Evolutionary conservation across 306 rosid species (phyloP), one percentile per base, ranked within the genome.

Genomic region (Pterocarpus santalinus): DNA sequence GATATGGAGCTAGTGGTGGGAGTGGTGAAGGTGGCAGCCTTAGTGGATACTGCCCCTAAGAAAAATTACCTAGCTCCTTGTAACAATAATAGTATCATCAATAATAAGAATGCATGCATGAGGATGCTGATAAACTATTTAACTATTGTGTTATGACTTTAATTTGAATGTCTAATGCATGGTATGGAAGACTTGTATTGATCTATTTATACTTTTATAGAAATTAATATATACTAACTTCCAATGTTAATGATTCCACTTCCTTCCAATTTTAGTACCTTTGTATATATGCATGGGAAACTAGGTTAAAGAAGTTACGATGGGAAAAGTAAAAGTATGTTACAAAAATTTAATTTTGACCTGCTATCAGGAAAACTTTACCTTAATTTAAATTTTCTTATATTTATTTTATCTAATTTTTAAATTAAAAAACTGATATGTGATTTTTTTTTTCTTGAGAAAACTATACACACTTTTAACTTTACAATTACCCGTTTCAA

Each of bases 21-120:
- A 83, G 84, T 49, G 89, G 82, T 0, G 73, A 46, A 41, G 88
- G 88, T 5, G 71, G 81, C 10, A 85, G 88, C 65, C 78, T 83
- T 11, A 88, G 89, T 39, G 88, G 89, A 70, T 84, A 91, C 60
- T 65, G 75, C 46, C 91, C 90, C 38, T 86, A 76, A 86, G 72
- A 38, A 16, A 12, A n/a, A 36, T 44, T 30, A 4, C 1, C 49
- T 71, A 15, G 32, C 57, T 46, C 63, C 63, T 69, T 53, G 22
- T 43, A 33, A 22, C 56, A 53, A 34, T 33, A 75, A 49, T 43
- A 43, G 6, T 62, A 28, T 15, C 60, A 17, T 60, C 52, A 47
- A 74, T 30, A 88, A 81, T 57, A 85, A 81, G 33, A 67, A 68
- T 35, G 58, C n/a, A 65, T 36, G 60, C 78, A 56, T 46, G 85